These are phyloP conservation scores for Cynara cardunculus DNA, from an alignment of 129 eudicot genomes.

Conservation along the genomic window DNA sequence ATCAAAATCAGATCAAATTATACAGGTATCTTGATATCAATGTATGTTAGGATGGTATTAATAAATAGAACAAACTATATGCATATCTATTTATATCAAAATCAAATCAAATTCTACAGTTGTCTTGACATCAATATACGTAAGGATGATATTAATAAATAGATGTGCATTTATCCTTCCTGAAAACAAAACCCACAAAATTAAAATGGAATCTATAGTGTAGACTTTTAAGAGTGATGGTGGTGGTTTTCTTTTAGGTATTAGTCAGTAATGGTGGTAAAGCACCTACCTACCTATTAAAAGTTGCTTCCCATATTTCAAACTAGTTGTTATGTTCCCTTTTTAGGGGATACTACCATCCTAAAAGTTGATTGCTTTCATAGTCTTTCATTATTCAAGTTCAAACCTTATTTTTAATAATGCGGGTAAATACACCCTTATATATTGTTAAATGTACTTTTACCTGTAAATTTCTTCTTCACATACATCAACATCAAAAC, in stretches of 20 bases:
- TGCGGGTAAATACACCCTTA: background rate
- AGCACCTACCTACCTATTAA: slow-evolving; percentile 21
- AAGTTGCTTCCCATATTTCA: slow-evolving; percentile 27
- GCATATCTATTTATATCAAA: too few species aligned
- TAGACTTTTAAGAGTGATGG: slow-evolving; percentile 11
- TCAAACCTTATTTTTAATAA: background rate
- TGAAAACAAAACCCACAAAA: background rate
- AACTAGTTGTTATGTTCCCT: slow-evolving; percentile 29
- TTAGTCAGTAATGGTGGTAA: slow-evolving; percentile 17
- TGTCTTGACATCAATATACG: too few species aligned
- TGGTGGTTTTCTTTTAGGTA: slow-evolving; percentile 11
- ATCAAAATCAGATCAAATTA: background rate
- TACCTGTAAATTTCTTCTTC: too few species aligned
- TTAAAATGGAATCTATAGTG: background rate
- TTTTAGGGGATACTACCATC: slow-evolving; percentile 23
- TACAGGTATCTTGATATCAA: background rate
- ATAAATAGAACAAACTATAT: background rate
- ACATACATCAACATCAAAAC: too few species aligned
- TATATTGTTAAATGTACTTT: too few species aligned
- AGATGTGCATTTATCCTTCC: background rate
- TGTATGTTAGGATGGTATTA: background rate
- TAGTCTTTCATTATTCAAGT: slow-evolving; percentile 6
- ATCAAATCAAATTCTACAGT: background rate
- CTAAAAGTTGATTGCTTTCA: slow-evolving; percentile 18
- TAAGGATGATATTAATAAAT: background rate